These are phyloP conservation scores for Calycina herbarum DNA, from an alignment of 2,329 filamentous ascomycete genomes.

Conservation along the genomic window DNA sequence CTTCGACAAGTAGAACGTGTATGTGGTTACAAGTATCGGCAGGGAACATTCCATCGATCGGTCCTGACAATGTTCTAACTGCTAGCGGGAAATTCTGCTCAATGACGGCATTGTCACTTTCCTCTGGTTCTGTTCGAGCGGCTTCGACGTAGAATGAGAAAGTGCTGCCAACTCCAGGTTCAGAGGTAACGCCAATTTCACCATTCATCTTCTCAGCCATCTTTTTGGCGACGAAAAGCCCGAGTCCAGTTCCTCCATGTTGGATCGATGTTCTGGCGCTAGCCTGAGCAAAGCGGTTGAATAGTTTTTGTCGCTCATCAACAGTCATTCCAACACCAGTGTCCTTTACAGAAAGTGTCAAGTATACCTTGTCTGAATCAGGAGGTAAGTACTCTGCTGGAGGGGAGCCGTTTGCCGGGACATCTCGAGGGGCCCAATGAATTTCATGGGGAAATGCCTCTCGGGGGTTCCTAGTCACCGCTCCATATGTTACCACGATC, in stretches of 20 bases:
- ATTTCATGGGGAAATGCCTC: constrained; percentile 11
- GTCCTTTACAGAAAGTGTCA: constrained; percentile 73
- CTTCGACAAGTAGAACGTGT: constrained; percentile 55
- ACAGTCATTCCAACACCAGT: constrained; percentile 72
- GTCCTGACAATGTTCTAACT: constrained; percentile 8
- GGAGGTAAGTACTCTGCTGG: constrained; percentile 33
- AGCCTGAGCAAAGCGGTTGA: constrained; percentile 79
- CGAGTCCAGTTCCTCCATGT: constrained; percentile 77
- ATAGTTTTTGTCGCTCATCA: constrained; percentile 70
- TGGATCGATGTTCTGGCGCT: constrained; percentile 70
- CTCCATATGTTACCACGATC: constrained; percentile 45
- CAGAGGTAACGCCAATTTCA: constrained; percentile 72
- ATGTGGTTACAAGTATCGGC: constrained; percentile 22
- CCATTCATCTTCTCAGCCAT: constrained; percentile 81
- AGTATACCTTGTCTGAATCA: constrained; percentile 53
- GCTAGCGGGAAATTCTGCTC: constrained; percentile 11
- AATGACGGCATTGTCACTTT: constrained; percentile 4
- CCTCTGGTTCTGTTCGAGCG: constrained; percentile 19
- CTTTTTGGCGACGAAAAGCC: constrained; percentile 75
- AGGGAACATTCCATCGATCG: constrained; percentile 12
- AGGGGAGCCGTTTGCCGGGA: constrained; percentile 21
- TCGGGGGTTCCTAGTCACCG: constrained; percentile 21
- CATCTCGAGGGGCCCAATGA: constrained; percentile 21
- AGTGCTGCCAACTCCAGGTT: constrained; percentile 67
- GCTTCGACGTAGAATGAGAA: constrained; percentile 76